phyloP scores from a whole-genome alignment of 768 basidiomycete species.

The Suillus spraguei region DNA sequence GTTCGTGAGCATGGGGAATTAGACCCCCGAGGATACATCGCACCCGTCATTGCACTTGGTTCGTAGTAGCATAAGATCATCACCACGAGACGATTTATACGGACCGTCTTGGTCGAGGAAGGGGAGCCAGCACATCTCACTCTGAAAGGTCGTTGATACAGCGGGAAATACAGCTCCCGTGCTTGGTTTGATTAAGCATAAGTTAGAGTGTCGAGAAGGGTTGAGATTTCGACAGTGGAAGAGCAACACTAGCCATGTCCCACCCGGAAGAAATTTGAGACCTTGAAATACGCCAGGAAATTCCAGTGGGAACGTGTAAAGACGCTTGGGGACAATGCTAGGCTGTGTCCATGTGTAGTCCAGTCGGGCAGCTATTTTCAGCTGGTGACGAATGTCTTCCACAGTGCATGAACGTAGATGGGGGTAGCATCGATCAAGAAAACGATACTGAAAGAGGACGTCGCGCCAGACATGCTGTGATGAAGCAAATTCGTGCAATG shows the following conservation, averaged over 20 bases:
- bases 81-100: constrained; percentile 34
- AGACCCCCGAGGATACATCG: constrained; percentile 6
- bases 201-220: constrained; percentile 31
- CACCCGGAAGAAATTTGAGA: constrained; percentile 31
- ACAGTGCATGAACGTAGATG: constrained; percentile 25
- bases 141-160: constrained; percentile 27
- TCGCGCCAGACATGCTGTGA: constrained; percentile 29
- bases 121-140: constrained; percentile 32
- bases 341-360: constrained; percentile 2
- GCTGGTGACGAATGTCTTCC: constrained; percentile 25
- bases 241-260: constrained; percentile 33
- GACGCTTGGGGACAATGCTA: not conserved
- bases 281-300: constrained; percentile 35
- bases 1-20: not conserved
- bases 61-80: constrained; percentile 29
- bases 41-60: constrained; percentile 30
- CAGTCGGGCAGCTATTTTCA: constrained; percentile 21
- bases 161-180: constrained; percentile 12
- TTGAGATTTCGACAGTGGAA: constrained; percentile 34
- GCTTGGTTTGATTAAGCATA: constrained; percentile 30
- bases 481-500: constrained; percentile 26
- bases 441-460: constrained; percentile 26
- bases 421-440: constrained; percentile 28
- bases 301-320: constrained; percentile 30
- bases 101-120: constrained; percentile 23